Percentiles rank a stretch among this genome's conserved stretches.
These are phyloP conservation scores for Phellinidium pouzarii DNA, from an alignment of 1,284 basidiomycete genomes.

Conservation along the genomic window DNA sequence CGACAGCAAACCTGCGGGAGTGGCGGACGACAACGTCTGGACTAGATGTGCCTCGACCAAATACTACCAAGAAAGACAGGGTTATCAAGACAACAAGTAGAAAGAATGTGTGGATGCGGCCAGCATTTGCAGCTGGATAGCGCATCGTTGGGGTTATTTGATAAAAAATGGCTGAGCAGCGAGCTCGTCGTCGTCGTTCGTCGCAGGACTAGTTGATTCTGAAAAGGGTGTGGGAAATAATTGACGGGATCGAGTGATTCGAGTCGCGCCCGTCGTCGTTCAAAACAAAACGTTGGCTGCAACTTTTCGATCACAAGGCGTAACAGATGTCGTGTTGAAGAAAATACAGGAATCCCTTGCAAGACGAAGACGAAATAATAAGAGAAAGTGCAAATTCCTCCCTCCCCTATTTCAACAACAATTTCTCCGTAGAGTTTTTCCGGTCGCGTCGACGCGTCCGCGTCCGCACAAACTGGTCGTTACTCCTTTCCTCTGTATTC, in stretches of 20 bases:
- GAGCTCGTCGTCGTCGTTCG: slow-evolving; percentile 10
- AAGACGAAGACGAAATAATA: too few species aligned
- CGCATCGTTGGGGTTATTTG: slow-evolving; percentile 15
- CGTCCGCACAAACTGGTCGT: neutral
- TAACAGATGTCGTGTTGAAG: too few species aligned
- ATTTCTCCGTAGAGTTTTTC: neutral
- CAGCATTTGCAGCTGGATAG: slow-evolving; percentile 1
- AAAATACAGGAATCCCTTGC: too few species aligned
- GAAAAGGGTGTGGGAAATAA: slow-evolving; percentile 6
- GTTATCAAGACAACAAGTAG: slow-evolving; percentile 11
- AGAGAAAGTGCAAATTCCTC: too few species aligned
- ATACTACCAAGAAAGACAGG: slow-evolving; percentile 9
- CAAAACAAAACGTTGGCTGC: neutral
- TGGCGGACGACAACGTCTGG: slow-evolving; percentile 5
- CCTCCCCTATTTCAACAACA: neutral
- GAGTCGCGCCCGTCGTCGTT: neutral
- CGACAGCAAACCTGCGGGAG: slow-evolving; percentile 4
- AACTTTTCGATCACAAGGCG: too few species aligned
- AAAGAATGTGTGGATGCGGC: slow-evolving; percentile 19
- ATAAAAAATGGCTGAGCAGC: slow-evolving; percentile 16
- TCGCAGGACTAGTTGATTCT: neutral
- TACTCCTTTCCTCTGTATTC: neutral
- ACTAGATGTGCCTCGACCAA: neutral
- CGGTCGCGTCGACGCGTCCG: neutral
- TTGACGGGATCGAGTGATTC: too few species aligned